Base-by-base conservation (phyloP, 129 eudicot species). In the Flaveria ramosissima region DNA sequence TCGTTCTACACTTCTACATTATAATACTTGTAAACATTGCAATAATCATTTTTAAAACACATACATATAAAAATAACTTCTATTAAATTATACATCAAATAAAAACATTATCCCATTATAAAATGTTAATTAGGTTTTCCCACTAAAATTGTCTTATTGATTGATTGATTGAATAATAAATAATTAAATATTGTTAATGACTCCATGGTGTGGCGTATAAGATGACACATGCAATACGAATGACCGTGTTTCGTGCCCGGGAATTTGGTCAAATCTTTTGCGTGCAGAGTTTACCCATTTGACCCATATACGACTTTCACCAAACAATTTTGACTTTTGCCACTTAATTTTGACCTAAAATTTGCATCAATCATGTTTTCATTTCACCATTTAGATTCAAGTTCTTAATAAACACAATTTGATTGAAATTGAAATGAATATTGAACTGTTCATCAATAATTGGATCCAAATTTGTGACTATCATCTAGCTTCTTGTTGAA, bases 401-500 rank as follows among this genome's bases (percentile, higher is more conserved):
- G 14, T 50, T 70, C 12, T 27, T 26, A 14, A 16, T 52, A 30
- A 30, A 30, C 36, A 30, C 36, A 30, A 30, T 30, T 30, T 30
- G 36, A 30, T 30, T 30, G 36, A 30, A 30, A 30, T 3, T 30
- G 36, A 30, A 30, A 30, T 1, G 7, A 51, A 47, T 16, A n/a
- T n/a, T 20, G 17, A 6, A 17, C 45, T n/a, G 41, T 63, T 17
- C 73, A 66, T n/a, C 23, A 26, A 68, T 77, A 75, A 68, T 66
- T 73, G 75, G 79, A 80, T 80, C 61, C 84, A 27, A 56, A 41
- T 50, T 20, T 21, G 11, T 48, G 50, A 48, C 13, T 1, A 77
- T 55, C 23, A 51, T 68, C 74, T 68, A 72, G 73, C 78, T 80
- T 80, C 74, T 45, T 16, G 55, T 39, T 52, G 79, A 80, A 80